A percentile compares a stretch with the other conserved stretches of the same genome.
phyloP scores from a whole-genome alignment of 805 yeast genomes.

The Zygoascus flipseniorum region DNA sequence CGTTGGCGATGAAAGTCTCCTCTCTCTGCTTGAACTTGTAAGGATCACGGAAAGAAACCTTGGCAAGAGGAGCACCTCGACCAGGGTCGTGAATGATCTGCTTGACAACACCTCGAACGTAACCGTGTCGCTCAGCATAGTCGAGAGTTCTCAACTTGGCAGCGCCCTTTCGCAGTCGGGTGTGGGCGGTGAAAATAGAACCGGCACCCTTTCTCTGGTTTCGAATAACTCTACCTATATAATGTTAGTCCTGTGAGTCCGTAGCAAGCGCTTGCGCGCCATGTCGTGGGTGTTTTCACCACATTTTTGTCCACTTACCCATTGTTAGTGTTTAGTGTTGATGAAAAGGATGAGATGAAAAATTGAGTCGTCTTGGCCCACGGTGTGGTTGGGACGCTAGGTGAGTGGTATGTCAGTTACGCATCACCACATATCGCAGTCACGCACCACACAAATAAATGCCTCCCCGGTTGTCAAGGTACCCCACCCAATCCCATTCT shows the following conservation, averaged over 20 bases:
- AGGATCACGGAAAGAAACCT: conserved; percentile 98
- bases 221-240: conserved; percentile 79
- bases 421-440: no score
- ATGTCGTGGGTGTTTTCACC: background rate
- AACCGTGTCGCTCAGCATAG: conserved; percentile 99
- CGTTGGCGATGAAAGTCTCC: conserved; percentile 98
- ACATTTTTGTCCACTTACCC: conserved; percentile 6
- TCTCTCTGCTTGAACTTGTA: conserved; percentile 96
- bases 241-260: conserved; percentile 4
- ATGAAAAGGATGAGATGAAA: conserved; percentile 4
- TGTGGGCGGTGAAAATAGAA: conserved; percentile 98
- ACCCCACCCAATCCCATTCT: no score
- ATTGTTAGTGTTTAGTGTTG: conserved; percentile 2
- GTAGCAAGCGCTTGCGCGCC: background rate
- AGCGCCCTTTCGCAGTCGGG: conserved; percentile 99
- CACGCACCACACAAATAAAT: no score
- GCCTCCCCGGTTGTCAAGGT: no score
- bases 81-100: conserved; percentile 99
- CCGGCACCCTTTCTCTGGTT: conserved; percentile 99
- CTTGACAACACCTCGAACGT: conserved; percentile 98
- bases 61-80: conserved; percentile 99
- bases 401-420: background rate
- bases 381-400: background rate
- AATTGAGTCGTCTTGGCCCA: background rate
- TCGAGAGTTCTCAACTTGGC: conserved; percentile 99